Evolutionary conservation across 768 basidiomycete species (phyloP), one percentile per base, ranked within the genome.

Genomic region (Termitomyces sp.): DNA sequence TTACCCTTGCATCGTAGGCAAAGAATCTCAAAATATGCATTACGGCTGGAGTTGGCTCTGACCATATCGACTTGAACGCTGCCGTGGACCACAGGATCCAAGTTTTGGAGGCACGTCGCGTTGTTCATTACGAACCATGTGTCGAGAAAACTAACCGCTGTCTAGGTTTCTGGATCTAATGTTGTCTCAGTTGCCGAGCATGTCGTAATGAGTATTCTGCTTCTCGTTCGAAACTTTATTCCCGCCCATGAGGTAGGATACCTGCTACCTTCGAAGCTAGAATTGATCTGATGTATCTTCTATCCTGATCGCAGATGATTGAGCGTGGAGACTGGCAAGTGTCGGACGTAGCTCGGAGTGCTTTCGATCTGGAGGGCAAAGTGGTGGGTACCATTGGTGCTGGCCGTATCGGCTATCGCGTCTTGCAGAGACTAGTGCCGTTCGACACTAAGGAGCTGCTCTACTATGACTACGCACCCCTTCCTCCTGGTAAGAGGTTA

Each of bases 171-270:
- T 31, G 93, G 93, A 38, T 91, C 89, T 23, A 95, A 94, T 66
- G 93, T 94, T 53, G 87, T 87, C 51, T 93, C 90, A 11, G 94
- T 95, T 43, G 93, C 92, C 45, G 94, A 95, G 71, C 91, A 93
- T 69, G 91, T 91, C 58, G 71, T 92, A 56, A 94, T 94, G 91
- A 86, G 84, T 69, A 95, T 96, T 62, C 84, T 96, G 50, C 75
- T 91, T 40, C 86, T 95, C 55, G 92, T 96, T 67, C 84, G 92
- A 68, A 96, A 96, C 83, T 94, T 88, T 64, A 77, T 87, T 26
- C 89, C 88, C 23, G 90, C 89, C 9, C 92, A 94, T 69, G 90
- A 94, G 80, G 83, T 85, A 63, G 61, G 74, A 19, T 31, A 31
- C 14, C 41, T 40, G n/a, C 14, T 19, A 2, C 1, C 15, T 33